A percentile compares a stretch with the other conserved stretches of the same genome.
phyloP scores from a whole-genome alignment of 257 asterid species.

The Gynochthodes officinalis region DNA sequence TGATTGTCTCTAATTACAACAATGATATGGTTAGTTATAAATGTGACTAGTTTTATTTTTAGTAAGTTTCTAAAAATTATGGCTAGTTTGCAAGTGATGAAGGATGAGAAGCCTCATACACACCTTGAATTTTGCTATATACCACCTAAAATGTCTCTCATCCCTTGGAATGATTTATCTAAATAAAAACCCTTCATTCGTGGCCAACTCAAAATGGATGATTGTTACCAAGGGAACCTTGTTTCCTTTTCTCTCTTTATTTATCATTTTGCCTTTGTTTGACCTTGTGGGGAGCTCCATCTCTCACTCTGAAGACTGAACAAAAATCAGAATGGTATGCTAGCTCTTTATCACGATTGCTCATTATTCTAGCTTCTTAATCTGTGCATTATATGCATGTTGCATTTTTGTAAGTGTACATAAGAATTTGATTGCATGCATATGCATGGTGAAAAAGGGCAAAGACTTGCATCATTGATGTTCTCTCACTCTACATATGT shows the following conservation, averaged over 20 bases:
- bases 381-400: too few relatives aligned
- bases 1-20: too few relatives aligned
- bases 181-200: background rate
- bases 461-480: background rate
- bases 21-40: too few relatives aligned
- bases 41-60: too few relatives aligned
- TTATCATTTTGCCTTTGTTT: background rate
- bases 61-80: too few relatives aligned
- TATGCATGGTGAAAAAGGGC: background rate
- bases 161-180: slow-evolving; percentile 3
- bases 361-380: too few relatives aligned
- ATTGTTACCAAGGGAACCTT: background rate
- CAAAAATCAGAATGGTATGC: slow-evolving; percentile 5
- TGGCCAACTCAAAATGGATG: background rate
- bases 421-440: background rate
- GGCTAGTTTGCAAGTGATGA: too few relatives aligned
- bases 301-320: slow-evolving; percentile 1
- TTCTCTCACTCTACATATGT: too few relatives aligned
- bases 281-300: background rate
- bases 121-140: background rate
- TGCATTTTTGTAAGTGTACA: background rate
- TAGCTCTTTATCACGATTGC: background rate
- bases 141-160: slow-evolving; percentile 15
- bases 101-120: background rate
- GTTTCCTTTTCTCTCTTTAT: background rate